Conservation (phyloP, 176 grass and related monocot species). For the Pontederia crassipes region DNA sequence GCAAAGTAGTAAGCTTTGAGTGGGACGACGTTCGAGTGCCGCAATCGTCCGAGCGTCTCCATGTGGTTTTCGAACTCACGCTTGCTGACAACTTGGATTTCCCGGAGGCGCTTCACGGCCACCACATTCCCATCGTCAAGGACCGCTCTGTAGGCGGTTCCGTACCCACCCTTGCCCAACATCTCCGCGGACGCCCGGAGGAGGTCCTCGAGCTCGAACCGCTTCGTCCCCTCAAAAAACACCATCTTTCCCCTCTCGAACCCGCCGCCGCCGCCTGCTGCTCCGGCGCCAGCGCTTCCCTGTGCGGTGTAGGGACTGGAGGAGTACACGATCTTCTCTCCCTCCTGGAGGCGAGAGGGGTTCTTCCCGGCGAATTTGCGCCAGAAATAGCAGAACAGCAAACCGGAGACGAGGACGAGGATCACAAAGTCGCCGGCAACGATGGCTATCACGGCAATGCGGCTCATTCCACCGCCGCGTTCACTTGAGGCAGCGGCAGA, state of each 20-base stretch:
- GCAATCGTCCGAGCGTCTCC: conserved; percentile 53
- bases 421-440: conserved; percentile 66
- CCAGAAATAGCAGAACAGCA: conserved; percentile 94
- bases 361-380: conserved; percentile 47
- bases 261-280: conserved; percentile 2
- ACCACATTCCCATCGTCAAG: conserved; percentile 68
- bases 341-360: conserved; percentile 46
- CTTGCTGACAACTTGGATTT: conserved; percentile 34
- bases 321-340: conserved; percentile 95
- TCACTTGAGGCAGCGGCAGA: conserved; percentile 6
- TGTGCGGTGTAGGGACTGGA: conserved; percentile 58
- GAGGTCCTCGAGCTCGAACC: conserved; percentile 79
- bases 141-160: conserved; percentile 75
- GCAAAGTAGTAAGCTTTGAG: conserved; percentile 79
- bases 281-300: conserved; percentile 21
- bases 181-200: conserved; percentile 89
- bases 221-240: conserved; percentile 44
- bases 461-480: conserved; percentile 50
- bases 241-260: conserved; percentile 82
- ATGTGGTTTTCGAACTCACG: conserved; percentile 88
- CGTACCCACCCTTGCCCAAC: conserved; percentile 79
- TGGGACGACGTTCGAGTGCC: conserved; percentile 59
- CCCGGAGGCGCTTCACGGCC: conserved; percentile 76
- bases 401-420: conserved; percentile 52
- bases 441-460: conserved; percentile 50